These are phyloP conservation scores for Penicillium frequentans DNA, from an alignment of 2,329 filamentous ascomycete species.

Conservation along the genomic window DNA sequence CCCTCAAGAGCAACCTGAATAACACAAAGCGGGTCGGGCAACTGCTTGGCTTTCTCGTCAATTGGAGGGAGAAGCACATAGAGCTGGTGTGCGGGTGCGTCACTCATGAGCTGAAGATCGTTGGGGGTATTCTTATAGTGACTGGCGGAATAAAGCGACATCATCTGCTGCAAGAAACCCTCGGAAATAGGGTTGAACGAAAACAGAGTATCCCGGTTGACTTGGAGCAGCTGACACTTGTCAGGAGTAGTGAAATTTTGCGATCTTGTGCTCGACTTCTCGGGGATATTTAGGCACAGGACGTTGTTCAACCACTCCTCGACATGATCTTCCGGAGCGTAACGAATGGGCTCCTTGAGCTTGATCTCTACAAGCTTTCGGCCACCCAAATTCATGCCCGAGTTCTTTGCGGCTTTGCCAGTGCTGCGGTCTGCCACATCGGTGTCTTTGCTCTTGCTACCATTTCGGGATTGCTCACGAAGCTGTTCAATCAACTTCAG, in stretches of 20 bases:
- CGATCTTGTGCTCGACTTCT: slow-evolving; percentile 65
- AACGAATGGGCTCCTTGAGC: slow-evolving; percentile 89
- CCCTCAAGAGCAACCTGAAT: slow-evolving; percentile 94
- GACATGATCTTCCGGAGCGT: slow-evolving; percentile 83
- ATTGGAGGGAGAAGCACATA: slow-evolving; percentile 91
- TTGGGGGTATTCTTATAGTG: slow-evolving; percentile 99
- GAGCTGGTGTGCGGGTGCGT: slow-evolving; percentile 93
- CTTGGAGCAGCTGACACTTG: slow-evolving; percentile 86
- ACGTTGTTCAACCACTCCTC: slow-evolving; percentile 96
- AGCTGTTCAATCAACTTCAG: slow-evolving; percentile 97
- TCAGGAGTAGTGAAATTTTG: slow-evolving; percentile 86
- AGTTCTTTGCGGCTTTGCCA: slow-evolving; percentile 68
- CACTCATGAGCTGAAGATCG: slow-evolving; percentile 97
- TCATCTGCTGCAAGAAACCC: slow-evolving; percentile 97
- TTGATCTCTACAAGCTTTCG: slow-evolving; percentile 89
- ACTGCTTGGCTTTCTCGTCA: slow-evolving; percentile 69
- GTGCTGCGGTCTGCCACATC: slow-evolving; percentile 76
- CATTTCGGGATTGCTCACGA: slow-evolving; percentile 81
- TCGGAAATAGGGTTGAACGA: slow-evolving; percentile 97
- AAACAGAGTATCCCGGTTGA: slow-evolving; percentile 96
- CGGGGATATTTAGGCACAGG: slow-evolving; percentile 63
- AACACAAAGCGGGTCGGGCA: slow-evolving; percentile 92
- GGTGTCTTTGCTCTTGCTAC: slow-evolving; percentile 57
- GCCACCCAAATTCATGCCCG: slow-evolving; percentile 61
- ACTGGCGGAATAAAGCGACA: slow-evolving; percentile 93